Conservation (phyloP, 2,329 filamentous ascomycete genomes). For the Ophiosphaerella korrae region DNA sequence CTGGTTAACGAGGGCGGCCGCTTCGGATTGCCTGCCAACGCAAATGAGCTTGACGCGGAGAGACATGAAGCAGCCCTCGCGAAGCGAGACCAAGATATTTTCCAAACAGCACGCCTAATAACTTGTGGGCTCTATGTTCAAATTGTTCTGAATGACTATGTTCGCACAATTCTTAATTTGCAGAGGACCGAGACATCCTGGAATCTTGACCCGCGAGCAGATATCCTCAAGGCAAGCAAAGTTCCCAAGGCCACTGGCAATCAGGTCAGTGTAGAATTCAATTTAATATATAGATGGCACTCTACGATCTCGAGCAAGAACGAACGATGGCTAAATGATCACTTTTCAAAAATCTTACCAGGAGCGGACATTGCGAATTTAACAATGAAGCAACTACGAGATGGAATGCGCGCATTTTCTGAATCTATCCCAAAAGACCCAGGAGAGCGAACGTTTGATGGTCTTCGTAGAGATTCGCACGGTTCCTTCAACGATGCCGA, state of each 20-base stretch:
- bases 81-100: slow-evolving; percentile 52
- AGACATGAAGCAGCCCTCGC: slow-evolving; percentile 25
- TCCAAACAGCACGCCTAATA: slow-evolving; percentile 53
- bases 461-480: slow-evolving; percentile 64
- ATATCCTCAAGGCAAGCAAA: slow-evolving; percentile 56
- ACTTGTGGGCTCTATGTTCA: slow-evolving; percentile 55
- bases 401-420: slow-evolving; percentile 47
- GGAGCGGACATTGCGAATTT: background rate
- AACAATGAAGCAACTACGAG: slow-evolving; percentile 49
- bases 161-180: slow-evolving; percentile 74
- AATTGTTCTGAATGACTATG: slow-evolving; percentile 76
- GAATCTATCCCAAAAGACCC: slow-evolving; percentile 63
- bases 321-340: slow-evolving; percentile 73
- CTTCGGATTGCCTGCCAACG: slow-evolving; percentile 64
- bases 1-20: slow-evolving; percentile 79
- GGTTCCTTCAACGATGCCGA: slow-evolving; percentile 75
- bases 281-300: slow-evolving; percentile 83
- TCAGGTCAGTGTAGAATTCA: slow-evolving; percentile 81
- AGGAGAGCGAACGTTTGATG: slow-evolving; percentile 66
- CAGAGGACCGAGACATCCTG: slow-evolving; percentile 72
- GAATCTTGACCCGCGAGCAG: slow-evolving; percentile 66
- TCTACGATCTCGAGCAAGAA: slow-evolving; percentile 73
- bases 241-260: slow-evolving; percentile 75
- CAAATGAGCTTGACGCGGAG: slow-evolving; percentile 7
- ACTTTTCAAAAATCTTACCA: slow-evolving; percentile 9